Evolutionary conservation across 1,284 basidiomycete species (phyloP), one percentile per base, ranked within the genome.

Genomic region (Inonotus obliquus): DNA sequence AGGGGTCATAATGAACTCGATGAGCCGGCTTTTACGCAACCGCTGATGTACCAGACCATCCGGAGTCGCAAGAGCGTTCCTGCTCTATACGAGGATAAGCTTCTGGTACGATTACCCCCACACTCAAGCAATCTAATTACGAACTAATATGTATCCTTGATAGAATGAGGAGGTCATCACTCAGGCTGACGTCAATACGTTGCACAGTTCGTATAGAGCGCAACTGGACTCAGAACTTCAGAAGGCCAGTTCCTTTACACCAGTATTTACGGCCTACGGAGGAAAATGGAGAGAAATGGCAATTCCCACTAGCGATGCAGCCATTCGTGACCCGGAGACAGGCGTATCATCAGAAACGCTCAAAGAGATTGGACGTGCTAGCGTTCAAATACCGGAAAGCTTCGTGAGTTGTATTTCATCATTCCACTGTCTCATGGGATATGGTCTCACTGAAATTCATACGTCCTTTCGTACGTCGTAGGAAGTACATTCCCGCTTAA

Each of bases 1-100:
- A 81, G 83, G 79, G 91, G 91, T 2, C 94, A 96, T 72, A 96
- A 96, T 70, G 93, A 96, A 74, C 82, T 96, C 37, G 94, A 96
- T 70, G 84, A 95, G 67, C 95, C 96, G 0, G 85, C 86, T 17
- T 94, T 94, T 73, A 97, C 96, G 0, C 89, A 92, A 69, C 93
- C 92, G 0, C 75, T 86, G 23, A 95, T 95, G 93, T 94, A 95
- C 73, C 83, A 91, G 71, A 85, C 90, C 74, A 94, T 94, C 67
- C 81, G 85, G 4, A 81, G 84, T 0, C 78, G 91, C 56, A 85
- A 81, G 49, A 91, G 89, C 2, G 91, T 95, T 5, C 92, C 93
- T 5, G 80, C 85, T 57, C 74, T 92, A 19, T 96, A 94, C 69
- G 93, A 95, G 70, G 81, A 88, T 57, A 85, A 84, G 60, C 79